Evolutionary conservation across 768 basidiomycete species (phyloP).

Genomic region (Kwoniella botswanensis): DNA sequence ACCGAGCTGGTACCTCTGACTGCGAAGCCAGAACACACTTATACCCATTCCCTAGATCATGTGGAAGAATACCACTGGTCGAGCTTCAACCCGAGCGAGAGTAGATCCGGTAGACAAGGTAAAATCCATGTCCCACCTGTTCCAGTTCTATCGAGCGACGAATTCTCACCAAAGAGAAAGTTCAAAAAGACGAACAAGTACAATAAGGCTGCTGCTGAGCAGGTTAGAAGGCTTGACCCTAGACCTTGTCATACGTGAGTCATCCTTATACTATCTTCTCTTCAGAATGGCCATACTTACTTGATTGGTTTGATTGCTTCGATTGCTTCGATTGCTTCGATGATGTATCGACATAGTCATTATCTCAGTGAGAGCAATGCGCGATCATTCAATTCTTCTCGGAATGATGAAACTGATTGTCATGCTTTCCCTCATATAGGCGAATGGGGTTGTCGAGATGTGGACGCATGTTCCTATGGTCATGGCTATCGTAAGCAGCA

Average conservation of each 20-base stretch:
- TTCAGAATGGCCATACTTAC: not conserved
- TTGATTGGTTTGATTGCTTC: not conserved
- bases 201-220: constrained; percentile 7
- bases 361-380: constrained; percentile 33
- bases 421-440: constrained; percentile 14
- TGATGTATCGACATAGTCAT: constrained; percentile 16
- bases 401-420: too few relatives aligned
- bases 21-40: constrained; percentile 4
- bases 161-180: constrained; percentile 4
- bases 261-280: not conserved
- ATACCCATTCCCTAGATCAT: constrained; percentile 7
- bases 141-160: not conserved
- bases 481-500: constrained; percentile 49
- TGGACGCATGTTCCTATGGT: constrained; percentile 40
- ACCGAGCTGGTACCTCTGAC: constrained; percentile 18
- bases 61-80: constrained; percentile 2
- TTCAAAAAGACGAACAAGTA: constrained; percentile 7
- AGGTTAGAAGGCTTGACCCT: constrained; percentile 42
- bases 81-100: not conserved
- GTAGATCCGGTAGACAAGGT: not conserved
- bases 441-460: constrained; percentile 44
- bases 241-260: constrained; percentile 56
- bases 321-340: too few relatives aligned
- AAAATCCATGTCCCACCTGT: constrained; percentile 18
- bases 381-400: too few relatives aligned